Evolutionary conservation across 163 green algal genomes (phyloP).

Genomic region (Volvox carteri): DNA sequence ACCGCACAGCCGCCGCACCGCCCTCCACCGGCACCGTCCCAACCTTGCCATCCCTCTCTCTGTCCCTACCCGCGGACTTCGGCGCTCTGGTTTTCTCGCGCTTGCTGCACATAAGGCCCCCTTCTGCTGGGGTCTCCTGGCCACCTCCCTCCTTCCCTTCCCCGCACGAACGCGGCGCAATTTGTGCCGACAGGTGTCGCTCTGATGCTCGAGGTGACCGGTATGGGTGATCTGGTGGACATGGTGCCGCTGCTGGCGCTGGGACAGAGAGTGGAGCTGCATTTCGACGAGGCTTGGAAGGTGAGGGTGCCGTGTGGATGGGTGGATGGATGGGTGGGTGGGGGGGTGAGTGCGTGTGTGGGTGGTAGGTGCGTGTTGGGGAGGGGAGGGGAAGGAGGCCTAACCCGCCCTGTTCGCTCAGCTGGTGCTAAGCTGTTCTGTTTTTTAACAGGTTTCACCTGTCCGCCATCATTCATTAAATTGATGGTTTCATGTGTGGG

Average conservation of each 20-base stretch:
- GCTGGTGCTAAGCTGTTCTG: too few relatives aligned
- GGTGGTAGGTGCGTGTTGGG: background rate
- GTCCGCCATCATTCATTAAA: background rate
- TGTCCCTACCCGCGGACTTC: background rate
- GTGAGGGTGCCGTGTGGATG: background rate
- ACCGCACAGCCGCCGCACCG: too few relatives aligned
- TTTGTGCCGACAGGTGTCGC: constrained; percentile 33
- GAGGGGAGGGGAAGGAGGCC: too few relatives aligned
- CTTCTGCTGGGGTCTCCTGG: too few relatives aligned
- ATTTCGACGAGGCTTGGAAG: constrained; percentile 39
- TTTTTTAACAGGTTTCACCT: too few relatives aligned
- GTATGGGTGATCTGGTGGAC: constrained; percentile 42
- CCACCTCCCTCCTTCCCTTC: too few relatives aligned
- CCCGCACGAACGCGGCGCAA: too few relatives aligned
- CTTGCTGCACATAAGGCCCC: too few relatives aligned
- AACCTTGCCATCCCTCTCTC: background rate
- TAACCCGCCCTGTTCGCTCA: too few relatives aligned
- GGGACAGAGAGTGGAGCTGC: constrained; percentile 13
- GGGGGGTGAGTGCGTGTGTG: background rate
- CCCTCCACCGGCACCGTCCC: too few relatives aligned
- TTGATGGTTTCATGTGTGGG: background rate
- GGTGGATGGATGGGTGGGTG: background rate
- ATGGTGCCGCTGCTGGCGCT: background rate
- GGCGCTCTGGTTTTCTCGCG: too few relatives aligned
- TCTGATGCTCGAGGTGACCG: constrained; percentile 43